These are phyloP conservation scores for Begonia masoniana DNA, from an alignment of 306 rosid species.

Conservation along the genomic window DNA sequence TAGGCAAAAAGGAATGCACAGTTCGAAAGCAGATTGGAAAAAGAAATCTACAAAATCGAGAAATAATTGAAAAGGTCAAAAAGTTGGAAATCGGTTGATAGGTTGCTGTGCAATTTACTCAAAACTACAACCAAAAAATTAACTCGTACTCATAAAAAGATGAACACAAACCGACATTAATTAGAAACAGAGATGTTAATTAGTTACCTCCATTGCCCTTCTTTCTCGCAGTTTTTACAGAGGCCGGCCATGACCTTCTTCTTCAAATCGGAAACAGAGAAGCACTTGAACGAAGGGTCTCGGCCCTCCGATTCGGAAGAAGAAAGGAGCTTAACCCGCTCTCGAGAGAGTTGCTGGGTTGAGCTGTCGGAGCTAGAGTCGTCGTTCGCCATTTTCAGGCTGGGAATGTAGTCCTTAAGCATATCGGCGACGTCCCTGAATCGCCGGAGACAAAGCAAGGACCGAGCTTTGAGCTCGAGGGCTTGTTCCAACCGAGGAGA, in stretches of 20 bases:
- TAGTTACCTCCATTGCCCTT: conserved; percentile 96
- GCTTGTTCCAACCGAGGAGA: conserved; percentile 70
- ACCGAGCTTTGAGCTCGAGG: conserved; percentile 72
- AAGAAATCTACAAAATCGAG: too few species aligned
- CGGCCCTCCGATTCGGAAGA: conserved; percentile 16
- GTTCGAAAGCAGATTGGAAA: too few species aligned
- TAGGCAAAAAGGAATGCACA: too few species aligned
- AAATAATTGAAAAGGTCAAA: not conserved
- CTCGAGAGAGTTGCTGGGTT: conserved; percentile 38
- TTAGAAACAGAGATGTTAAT: too few species aligned
- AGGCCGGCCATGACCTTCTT: conserved; percentile 89
- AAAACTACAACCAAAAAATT: conserved; percentile 1
- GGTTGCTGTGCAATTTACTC: conserved; percentile 36
- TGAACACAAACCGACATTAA: too few species aligned
- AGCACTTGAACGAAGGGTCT: conserved; percentile 79
- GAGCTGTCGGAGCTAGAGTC: conserved; percentile 46
- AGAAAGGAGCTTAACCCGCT: conserved; percentile 64
- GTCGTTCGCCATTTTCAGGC: conserved; percentile 56
- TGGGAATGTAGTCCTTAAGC: conserved; percentile 94
- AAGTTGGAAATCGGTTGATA: conserved; percentile 13
- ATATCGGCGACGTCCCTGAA: conserved; percentile 83
- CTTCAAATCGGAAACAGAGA: conserved; percentile 88
- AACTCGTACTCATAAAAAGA: not conserved
- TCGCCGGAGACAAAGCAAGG: conserved; percentile 52
- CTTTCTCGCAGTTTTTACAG: conserved; percentile 53